phyloP scores from a whole-genome alignment of 1,139 yeast species.

The Taiozyma sp. region DNA sequence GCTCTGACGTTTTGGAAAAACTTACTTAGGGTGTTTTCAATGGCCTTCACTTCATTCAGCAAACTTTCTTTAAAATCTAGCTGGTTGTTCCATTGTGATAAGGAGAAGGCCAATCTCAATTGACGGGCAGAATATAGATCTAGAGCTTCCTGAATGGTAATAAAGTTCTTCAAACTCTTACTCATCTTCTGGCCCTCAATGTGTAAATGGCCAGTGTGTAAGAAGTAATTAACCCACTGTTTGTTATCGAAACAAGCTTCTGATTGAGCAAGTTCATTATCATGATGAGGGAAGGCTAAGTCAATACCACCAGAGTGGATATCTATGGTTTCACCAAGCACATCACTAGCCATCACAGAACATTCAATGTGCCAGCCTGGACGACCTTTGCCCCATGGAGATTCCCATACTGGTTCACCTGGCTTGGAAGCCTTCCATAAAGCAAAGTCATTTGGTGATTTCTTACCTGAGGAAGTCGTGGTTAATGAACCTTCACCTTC shows the following conservation, averaged over 20 bases:
- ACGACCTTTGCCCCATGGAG: constrained; percentile 97
- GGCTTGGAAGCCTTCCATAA: constrained; percentile 96
- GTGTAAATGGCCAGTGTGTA: constrained; percentile 96
- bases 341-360: constrained; percentile 96
- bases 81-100: constrained; percentile 89
- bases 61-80: constrained; percentile 86
- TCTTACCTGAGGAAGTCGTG: constrained; percentile 50
- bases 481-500: constrained; percentile 95
- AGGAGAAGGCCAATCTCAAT: constrained; percentile 83
- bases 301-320: constrained; percentile 98
- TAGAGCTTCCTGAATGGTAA: constrained; percentile 90
- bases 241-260: constrained; percentile 87
- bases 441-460: constrained; percentile 84
- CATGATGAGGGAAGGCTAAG: constrained; percentile 99
- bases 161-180: constrained; percentile 88
- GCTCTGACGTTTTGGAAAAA: constrained; percentile 86
- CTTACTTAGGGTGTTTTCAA: constrained; percentile 71
- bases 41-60: constrained; percentile 68
- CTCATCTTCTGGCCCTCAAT: constrained; percentile 99
- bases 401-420: constrained; percentile 95
- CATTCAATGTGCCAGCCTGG: constrained; percentile 99
- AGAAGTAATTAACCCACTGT: constrained; percentile 96
- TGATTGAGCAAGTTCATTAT: constrained; percentile 94
- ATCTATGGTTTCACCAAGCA: constrained; percentile 80
- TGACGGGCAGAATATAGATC: constrained; percentile 69